Evolutionary conservation across 768 basidiomycete species (phyloP), one percentile per base, ranked within the genome.

Genomic region (Lentinula guzmanii): DNA sequence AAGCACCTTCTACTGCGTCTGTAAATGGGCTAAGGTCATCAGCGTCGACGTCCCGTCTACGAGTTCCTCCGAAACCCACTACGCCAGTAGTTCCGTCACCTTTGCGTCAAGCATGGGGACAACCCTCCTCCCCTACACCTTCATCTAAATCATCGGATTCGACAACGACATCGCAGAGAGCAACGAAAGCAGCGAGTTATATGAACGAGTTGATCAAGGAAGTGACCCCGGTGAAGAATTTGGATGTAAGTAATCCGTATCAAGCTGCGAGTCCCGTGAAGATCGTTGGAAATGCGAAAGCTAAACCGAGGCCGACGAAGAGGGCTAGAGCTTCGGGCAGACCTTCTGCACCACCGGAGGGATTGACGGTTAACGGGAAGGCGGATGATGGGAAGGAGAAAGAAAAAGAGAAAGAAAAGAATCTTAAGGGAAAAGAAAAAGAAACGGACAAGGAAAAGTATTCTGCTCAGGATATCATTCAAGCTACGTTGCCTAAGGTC

Each of bases 231-330:
- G 77, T 82, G 13, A 85, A 81, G 71, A 84, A 77, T 61, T 79
- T 82, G 21, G 90, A 89, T 65, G 79, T 91, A 46, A 83, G 82
- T 56, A 93, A 93, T 69, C 91, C 91, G 0, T 92, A 93, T 67
- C 87, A 91, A 70, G 79, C 82, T 18, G 84, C 86, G 15, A 89
- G 83, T 65, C 89, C 89, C 42, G 81, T 89, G 18, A 76, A 77
- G 50, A 74, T 74, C 31, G 71, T 72, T 18, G 8, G 5, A 16
- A 78, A 77, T 10, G 78, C 81, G 2, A 72, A 76, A 54, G 64
- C 71, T 11, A 72, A 76, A 55, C 64, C 71, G 11, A 76, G 71
- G 65, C 16, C 64, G 67, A 69, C 72, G 28, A 84, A 76, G 68
- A 78, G 83, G 57, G 65, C 76, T 33, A 73, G 80, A 61, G 68